Evolutionary conservation across 768 basidiomycete genomes (phyloP), one percentile per base, ranked within the genome.

Genomic region (Chalciporus chontae): DNA sequence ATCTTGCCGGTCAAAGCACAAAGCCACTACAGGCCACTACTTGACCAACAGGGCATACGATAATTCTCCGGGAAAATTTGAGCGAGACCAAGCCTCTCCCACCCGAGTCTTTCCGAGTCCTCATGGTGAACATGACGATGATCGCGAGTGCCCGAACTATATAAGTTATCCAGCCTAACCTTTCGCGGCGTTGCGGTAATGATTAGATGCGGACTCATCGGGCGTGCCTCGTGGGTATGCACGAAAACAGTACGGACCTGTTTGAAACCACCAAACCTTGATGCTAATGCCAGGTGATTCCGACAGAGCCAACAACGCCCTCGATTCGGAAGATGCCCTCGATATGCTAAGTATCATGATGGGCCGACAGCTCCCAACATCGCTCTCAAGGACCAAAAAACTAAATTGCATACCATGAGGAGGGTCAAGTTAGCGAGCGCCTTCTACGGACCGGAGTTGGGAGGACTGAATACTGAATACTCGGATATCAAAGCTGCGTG

Each of bases 401-500:
- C 34, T 5, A 36, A n/a, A 36, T n/a, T 6, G 5, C n/a, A 36
- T 5, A 36, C n/a, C 34, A 36, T 15, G 34, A 36, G 34, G 34
- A 36, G n/a, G 34, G n/a, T n/a, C 15, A 15, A 15, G n/a, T 8
- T 21, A 21, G 38, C 38, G 38, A 31, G 27, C 5, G 31, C 26
- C 13, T 27, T 29, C 46, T 18, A 23, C 39, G 34, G 42, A 42
- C 26, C 47, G 18, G 38, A 40, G n/a, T n/a, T n/a, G n/a, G n/a
- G n/a, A n/a, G n/a, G 38, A 27, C 21, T 8, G 15, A 17, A 24
- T 37, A 34, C 21, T 21, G 21, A 38, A 24, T 14, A 46, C 34
- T 26, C 46, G 27, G 29, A 47, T 27, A 47, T 47, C 46, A 39
- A 47, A 21, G 39, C 42, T 26, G 42, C 41, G 24, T 49, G 48